phyloP scores from a whole-genome alignment of 768 basidiomycete species.

The Mycena leptocephala region DNA sequence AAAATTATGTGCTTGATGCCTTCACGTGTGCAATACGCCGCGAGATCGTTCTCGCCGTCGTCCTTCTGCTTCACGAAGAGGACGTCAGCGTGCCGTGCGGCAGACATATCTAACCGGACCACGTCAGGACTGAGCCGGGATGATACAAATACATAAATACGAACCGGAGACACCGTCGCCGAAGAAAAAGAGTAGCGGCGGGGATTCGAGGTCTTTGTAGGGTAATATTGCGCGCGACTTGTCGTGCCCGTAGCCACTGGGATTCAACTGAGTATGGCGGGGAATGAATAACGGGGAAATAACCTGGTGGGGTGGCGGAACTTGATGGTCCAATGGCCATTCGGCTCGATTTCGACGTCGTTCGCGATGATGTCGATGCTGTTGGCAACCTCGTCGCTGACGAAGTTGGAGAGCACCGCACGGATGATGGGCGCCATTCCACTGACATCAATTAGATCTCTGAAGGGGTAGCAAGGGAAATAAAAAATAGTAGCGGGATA shows the following conservation, averaged over 20 bases:
- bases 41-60: conserved; percentile 89
- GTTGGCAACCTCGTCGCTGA: conserved; percentile 80
- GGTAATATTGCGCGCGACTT: conserved; percentile 96
- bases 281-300: conserved; percentile 24
- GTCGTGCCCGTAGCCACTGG: conserved; percentile 93
- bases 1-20: conserved; percentile 89
- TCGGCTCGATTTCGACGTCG: conserved; percentile 77
- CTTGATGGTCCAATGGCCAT: conserved; percentile 86
- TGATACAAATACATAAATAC: conserved; percentile 35
- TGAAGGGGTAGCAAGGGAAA: not conserved
- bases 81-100: conserved; percentile 92
- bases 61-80: conserved; percentile 93
- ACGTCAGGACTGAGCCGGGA: not conserved
- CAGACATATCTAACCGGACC: conserved; percentile 81
- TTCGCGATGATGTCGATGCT: conserved; percentile 96
- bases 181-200: conserved; percentile 95
- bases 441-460: conserved; percentile 54
- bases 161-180: conserved; percentile 97
- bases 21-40: conserved; percentile 85
- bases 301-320: conserved; percentile 93
- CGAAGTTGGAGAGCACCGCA: conserved; percentile 87
- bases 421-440: conserved; percentile 97
- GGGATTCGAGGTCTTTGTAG: conserved; percentile 79
- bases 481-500: conserved; percentile 43
- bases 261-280: conserved; percentile 1